Base-by-base conservation (phyloP, 2,329 filamentous ascomycete genomes). In the Tolypocladium pustulatum region DNA sequence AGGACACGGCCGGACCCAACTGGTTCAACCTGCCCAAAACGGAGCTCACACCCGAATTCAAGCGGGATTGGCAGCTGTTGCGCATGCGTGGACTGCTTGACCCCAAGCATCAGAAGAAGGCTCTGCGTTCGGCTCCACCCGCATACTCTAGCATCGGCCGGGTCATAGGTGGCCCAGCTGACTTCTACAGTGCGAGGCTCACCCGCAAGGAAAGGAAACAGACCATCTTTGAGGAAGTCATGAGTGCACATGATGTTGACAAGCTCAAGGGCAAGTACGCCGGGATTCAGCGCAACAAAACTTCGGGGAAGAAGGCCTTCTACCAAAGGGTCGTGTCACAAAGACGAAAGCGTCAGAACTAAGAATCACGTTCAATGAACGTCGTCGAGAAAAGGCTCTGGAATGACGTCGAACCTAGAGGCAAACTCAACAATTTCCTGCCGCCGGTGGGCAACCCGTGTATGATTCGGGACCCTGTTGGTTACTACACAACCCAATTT, bases 21-120 rank as follows among this genome's bases (percentile, higher is more conserved):
- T 97, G 93, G 93, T 97, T 88, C 76, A 83, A 95, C 66, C 79
- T 99, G 57, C 92, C 92, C 7, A 86, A 86, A 67, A 97, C 93
- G 32, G 80, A 90, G 56, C 75, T 96, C 56, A 96, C 91, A 0
- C 84, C 91, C 10, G 86, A 95, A 68, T 79, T 97, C 61, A 96
- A 92, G 74, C 83, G 91, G 65, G 93, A 99, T 70, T 79, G 97
- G 56, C 91, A 97, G 73, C 78, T 97, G 13, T 78, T 99, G 60
- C 87, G 90, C 64, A 93, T 97, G 88, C 86, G 94, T 71, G 87
- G 86, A 58, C 87, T 96, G 25, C 80, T 97, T 27, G 93, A 97
- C 64, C 87, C 91, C 0, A 93, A 97, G 71, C 89, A 93, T 68
- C 96, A 96, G 79, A 95, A 93, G 72, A 97, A 97, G 73, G 87